Percentiles rank a stretch among this genome's conserved stretches.
phyloP scores from a whole-genome alignment of 805 yeast genomes.

The Hanseniaspora pseudoguilliermondii region DNA sequence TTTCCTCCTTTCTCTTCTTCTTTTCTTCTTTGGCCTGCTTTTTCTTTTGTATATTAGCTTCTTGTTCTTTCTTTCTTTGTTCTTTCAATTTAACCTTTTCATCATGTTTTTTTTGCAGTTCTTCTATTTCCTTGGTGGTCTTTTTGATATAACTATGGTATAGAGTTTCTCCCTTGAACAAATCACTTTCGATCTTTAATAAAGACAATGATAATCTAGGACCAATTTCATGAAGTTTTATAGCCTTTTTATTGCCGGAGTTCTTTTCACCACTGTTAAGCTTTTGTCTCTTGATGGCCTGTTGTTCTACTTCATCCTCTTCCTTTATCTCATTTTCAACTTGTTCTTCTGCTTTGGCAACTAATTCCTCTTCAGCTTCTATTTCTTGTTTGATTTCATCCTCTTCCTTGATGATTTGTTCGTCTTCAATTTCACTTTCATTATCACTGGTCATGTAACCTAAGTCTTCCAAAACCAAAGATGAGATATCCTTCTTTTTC shows the following conservation, averaged over 20 bases:
- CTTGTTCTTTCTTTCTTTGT: constrained; percentile 64
- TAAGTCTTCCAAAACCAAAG: constrained; percentile 65
- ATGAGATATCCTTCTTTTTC: constrained; percentile 62
- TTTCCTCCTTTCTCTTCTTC: constrained; percentile 51
- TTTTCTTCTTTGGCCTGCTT: constrained; percentile 60
- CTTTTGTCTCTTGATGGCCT: constrained; percentile 11
- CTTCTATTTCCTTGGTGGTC: constrained; percentile 44
- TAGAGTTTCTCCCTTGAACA: constrained; percentile 76
- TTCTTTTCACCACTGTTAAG: constrained; percentile 14
- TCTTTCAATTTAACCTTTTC: constrained; percentile 49
- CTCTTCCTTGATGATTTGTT: constrained; percentile 46
- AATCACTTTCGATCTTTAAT: constrained; percentile 82
- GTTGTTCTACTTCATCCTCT: constrained; percentile 19
- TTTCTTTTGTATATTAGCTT: constrained; percentile 63
- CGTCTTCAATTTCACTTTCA: constrained; percentile 74
- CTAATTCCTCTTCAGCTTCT: constrained; percentile 28
- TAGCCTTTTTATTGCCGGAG: constrained; percentile 55
- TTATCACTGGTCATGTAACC: constrained; percentile 77
- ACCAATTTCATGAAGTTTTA: constrained; percentile 83
- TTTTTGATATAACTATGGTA: constrained; percentile 66
- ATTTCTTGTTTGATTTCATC: constrained; percentile 25
- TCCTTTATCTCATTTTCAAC: constrained; percentile 18
- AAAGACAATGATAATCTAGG: constrained; percentile 71
- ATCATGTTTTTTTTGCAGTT: constrained; percentile 56
- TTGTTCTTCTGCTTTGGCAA: constrained; percentile 18